Base-by-base conservation (phyloP, 2,329 filamentous ascomycete species). In the Uncinocarpus reesii region DNA sequence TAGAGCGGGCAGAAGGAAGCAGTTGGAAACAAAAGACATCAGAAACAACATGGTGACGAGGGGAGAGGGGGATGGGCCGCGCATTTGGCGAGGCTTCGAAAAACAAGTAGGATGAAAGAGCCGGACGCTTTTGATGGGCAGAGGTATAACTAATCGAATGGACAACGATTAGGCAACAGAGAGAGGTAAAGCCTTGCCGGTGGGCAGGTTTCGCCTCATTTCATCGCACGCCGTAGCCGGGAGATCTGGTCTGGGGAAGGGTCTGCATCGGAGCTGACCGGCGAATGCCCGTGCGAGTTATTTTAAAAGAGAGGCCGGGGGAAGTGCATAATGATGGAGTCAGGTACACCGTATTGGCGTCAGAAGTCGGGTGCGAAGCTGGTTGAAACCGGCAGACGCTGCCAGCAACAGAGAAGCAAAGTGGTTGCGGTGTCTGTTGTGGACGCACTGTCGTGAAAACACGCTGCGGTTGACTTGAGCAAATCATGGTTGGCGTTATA, bases 21-120 rank as follows among this genome's bases (percentile, higher is more conserved):
- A 34, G 36, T 37, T 47, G 35, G 44, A 47, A 47, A 38, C 34
- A 38, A 47, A 47, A 47, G 44, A 47, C 13, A 45, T 34, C 8
- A 34, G 31, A n/a, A 34, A 34, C 31, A 8, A 2, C 7, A 34
- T 34, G 23, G n/a, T 6, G 29, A 24, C 23, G 21, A 40, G 21
- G 5, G 4, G 13, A 6, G 4, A 32, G 35, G 36, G 36, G 41
- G 29, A 41, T 26, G 28, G 32, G 18, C 26, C 21, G 18, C 24
- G 35, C 21, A 15, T 18, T 47, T 41, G 35, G 35, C n/a, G 34
- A 41, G 35, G 36, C 45, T 41, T 23, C 10, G n/a, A 8, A 15
- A 15, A 31, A 10, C n/a, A 28, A 11, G 20, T 11, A 20, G 16
- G 20, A 35, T 5, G 26, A 24, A 31, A 8, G 15, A 35, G 32